Evolutionary conservation across 75 land plant genomes (phyloP), one percentile per base, ranked within the genome.

Genomic region (Ceratopteris richardii): DNA sequence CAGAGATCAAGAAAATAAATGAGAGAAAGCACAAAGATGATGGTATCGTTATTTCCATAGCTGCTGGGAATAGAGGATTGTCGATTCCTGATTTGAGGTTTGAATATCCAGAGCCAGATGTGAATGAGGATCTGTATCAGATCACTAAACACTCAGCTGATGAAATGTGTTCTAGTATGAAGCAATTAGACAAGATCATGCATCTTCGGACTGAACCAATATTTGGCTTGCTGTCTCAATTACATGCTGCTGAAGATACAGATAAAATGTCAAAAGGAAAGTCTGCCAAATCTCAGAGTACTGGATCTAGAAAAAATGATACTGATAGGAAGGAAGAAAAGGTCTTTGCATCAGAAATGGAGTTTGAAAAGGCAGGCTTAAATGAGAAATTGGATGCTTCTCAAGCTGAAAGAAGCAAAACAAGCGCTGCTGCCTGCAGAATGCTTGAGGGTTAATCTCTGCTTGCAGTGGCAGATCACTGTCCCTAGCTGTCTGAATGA

Each of bases 1-100:
- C 81, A 43, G 98, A 94, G 60, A 79, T 94, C 26, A 94, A 86
- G 64, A 96, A 94, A 56, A 73, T 86, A 30, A 80, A 77, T 76
- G 91, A 89, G 63, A 85, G 69, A 64, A 82, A 75, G 63, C 69
- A 64, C 56, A 88, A 67, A 61, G 87, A 89, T 61, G 85, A 83
- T 61, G 96, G 90, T 58, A 60, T 70, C 17, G 73, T 90, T 58
- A 74, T 83, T 29, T 68, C 85, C 40, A 73, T 80, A 55, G 84
- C 82, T 47, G 87, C 87, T 62, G 88, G 88, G 51, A 83, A 81
- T 44, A 66, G 83, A 42, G 64, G 83, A 16, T 78, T 84, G 23
- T 61, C 77, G n/a, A 58, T 56, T 56, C 88, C 95, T 10, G 71
- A 90, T 56, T 62, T 94, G 66, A 75, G 71, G 55, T 90, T 78